phyloP scores from a whole-genome alignment of 192 early-diverging fungal genomes.

The Thoreauomyces humboldtii region DNA sequence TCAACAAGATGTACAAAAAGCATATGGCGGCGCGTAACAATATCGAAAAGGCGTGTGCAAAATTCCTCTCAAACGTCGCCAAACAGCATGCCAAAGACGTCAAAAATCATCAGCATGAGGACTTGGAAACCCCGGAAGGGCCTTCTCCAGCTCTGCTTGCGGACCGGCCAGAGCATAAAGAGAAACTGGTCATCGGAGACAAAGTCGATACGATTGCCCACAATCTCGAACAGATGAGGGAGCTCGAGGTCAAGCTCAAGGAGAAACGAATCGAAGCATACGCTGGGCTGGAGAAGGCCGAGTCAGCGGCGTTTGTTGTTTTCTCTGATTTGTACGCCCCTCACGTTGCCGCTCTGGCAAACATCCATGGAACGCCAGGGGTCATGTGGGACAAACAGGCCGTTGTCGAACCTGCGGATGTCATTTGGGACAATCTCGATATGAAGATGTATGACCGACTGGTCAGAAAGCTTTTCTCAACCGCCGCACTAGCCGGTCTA shows the following conservation, averaged over 20 bases:
- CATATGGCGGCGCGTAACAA: not conserved
- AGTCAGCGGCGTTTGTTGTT: slow-evolving; percentile 75
- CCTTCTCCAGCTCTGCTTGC: not conserved
- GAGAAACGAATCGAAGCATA: slow-evolving; percentile 5
- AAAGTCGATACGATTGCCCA: not conserved
- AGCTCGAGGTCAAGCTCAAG: not conserved
- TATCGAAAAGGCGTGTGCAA: slow-evolving; percentile 7
- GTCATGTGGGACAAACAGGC: slow-evolving; percentile 63
- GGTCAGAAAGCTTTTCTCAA: slow-evolving; percentile 54
- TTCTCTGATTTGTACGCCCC: slow-evolving; percentile 74
- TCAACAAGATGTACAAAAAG: slow-evolving; percentile 3
- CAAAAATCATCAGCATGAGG: too few relatives aligned
- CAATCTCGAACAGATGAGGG: not conserved
- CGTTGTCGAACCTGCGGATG: slow-evolving; percentile 67
- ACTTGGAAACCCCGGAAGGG: too few relatives aligned
- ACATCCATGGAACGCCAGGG: slow-evolving; percentile 60
- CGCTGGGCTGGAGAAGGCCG: slow-evolving; percentile 20
- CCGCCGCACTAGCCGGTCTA: slow-evolving; percentile 51
- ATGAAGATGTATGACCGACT: slow-evolving; percentile 50
- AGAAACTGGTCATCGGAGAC: not conserved
- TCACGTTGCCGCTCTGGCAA: slow-evolving; percentile 72
- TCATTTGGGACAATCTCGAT: slow-evolving; percentile 81
- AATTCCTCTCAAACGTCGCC: not conserved
- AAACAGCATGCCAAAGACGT: too few relatives aligned
- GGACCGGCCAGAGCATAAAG: not conserved